Percentiles rank a stretch among this genome's conserved stretches.
phyloP scores from a whole-genome alignment of 2,329 filamentous ascomycete species.

The Penicillium sp. region DNA sequence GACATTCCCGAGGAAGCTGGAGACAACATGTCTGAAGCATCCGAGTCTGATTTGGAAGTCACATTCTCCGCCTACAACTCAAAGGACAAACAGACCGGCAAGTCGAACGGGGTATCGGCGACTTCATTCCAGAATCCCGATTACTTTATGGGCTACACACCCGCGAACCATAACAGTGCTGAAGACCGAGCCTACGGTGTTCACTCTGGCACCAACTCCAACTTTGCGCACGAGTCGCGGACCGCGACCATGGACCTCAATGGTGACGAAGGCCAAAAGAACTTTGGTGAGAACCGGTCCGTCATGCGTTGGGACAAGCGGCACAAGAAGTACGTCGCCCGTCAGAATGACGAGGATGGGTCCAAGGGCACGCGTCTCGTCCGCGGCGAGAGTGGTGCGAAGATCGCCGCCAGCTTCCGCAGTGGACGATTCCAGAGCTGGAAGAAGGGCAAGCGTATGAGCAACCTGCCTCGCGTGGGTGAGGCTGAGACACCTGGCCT shows the following conservation, averaged over 20 bases:
- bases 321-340: slow-evolving; percentile 88
- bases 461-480: slow-evolving; percentile 76
- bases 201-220: slow-evolving; percentile 73
- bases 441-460: slow-evolving; percentile 82
- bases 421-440: slow-evolving; percentile 91
- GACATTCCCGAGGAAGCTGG: slow-evolving; percentile 38
- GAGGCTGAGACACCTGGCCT: slow-evolving; percentile 66
- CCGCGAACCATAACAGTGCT: slow-evolving; percentile 74
- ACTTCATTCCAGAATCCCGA: slow-evolving; percentile 77
- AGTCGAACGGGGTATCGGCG: slow-evolving; percentile 50
- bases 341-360: slow-evolving; percentile 92
- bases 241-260: slow-evolving; percentile 88
- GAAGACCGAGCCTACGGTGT: slow-evolving; percentile 95
- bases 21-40: slow-evolving; percentile 62
- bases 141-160: slow-evolving; percentile 95
- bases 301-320: slow-evolving; percentile 97
- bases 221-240: slow-evolving; percentile 86
- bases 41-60: slow-evolving; percentile 66
- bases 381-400: slow-evolving; percentile 86
- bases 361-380: slow-evolving; percentile 76
- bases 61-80: slow-evolving; percentile 66
- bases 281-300: slow-evolving; percentile 75
- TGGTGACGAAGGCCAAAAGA: slow-evolving; percentile 78
- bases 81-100: slow-evolving; percentile 49
- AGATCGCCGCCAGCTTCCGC: slow-evolving; percentile 92